Percentiles rank a stretch among this genome's conserved stretches.
Conservation (phyloP, 1,284 basidiomycete genomes). For the Porodaedalea pini region DNA sequence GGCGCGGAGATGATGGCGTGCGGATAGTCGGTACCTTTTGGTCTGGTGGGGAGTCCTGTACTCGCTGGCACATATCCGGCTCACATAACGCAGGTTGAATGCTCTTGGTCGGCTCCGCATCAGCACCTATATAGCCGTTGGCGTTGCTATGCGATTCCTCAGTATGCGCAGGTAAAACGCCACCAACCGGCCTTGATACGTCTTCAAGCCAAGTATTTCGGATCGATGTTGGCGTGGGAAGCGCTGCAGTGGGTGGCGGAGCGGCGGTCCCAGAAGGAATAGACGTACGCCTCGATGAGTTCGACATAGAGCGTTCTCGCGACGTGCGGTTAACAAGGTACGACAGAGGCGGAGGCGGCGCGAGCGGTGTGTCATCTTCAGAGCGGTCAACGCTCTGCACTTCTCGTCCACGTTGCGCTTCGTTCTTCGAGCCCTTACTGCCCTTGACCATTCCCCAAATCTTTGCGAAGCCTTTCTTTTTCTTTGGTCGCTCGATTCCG, state of each 20-base stretch:
- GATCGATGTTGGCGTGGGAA: slow-evolving; percentile 21
- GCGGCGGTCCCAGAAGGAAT: slow-evolving; percentile 49
- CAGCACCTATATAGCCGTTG: not conserved
- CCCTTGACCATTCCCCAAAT: slow-evolving; percentile 76
- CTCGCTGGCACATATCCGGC: slow-evolving; percentile 52
- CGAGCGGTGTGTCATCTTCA: slow-evolving; percentile 70
- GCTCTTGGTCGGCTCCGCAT: slow-evolving; percentile 29
- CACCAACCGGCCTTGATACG: not conserved
- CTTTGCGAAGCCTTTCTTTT: slow-evolving; percentile 78
- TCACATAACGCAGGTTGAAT: slow-evolving; percentile 52
- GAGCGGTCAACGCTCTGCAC: slow-evolving; percentile 42
- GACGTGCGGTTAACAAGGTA: slow-evolving; percentile 73
- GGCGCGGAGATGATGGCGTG: slow-evolving; percentile 29
- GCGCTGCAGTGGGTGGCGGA: not conserved
- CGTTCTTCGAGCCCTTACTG: slow-evolving; percentile 35
- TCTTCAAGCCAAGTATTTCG: slow-evolving; percentile 17
- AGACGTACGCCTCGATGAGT: slow-evolving; percentile 55
- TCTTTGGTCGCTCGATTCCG: slow-evolving; percentile 55
- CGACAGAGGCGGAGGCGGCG: slow-evolving; percentile 81
- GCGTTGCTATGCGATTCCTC: slow-evolving; percentile 13
- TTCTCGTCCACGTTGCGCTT: slow-evolving; percentile 31
- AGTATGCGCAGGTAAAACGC: slow-evolving; percentile 12
- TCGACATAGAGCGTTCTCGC: slow-evolving; percentile 23
- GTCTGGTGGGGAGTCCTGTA: slow-evolving; percentile 33
- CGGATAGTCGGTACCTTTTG: slow-evolving; percentile 32